Base-by-base conservation (phyloP, 2,329 filamentous ascomycete genomes). In the Fusarium tuaranense region DNA sequence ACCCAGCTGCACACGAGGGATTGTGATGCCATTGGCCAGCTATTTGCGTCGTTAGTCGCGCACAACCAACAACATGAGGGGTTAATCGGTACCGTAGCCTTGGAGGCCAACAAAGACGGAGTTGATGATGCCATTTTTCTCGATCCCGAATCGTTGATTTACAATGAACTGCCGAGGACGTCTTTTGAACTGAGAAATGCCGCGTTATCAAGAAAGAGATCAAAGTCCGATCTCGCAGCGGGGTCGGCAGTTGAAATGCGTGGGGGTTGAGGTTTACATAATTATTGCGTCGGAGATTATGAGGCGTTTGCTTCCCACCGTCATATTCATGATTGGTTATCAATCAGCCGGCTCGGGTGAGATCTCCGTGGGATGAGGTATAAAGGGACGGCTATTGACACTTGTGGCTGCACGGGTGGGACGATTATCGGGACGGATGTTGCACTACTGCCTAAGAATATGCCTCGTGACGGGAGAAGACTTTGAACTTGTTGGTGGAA, bases 1-100 rank as follows among this genome's bases (percentile, higher is more conserved):
- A 6, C 93, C 93, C 1, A 95, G 88, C 74, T 95, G 93, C 75
- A 95, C 90, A 76, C 89, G 89, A 16, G 93, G 93, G 82, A 94
- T 94, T 16, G 86, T 85, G 66, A 88, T 83, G 79, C 91, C 91
- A 85, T 93, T 93, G 76, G 89, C 82, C 66, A 93, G 88, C 86
- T 91, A 59, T 16, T 16, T 20, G 14, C 2, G 25, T 5, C 12
- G 27, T 66, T n/a, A 78, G 73, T 5, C 5, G 5, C 2, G 5
- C 2, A 14, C 36, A 30, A 20, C 8, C 10, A 6, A n/a, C 20
- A 27, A 0, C 12, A 5, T 4, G 2, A 4, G 2, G 13, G 9
- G 9, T 30, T 0, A 12, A 12, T 1, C 10, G 16, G 1, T 71
- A 80, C 78, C 41, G 76, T 80, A 34, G 74, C 63, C 60, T 67